Percentiles rank a stretch among this genome's conserved stretches.
Conservation (phyloP, 768 basidiomycete genomes). For the Cystofilobasidium bisporidii region DNA sequence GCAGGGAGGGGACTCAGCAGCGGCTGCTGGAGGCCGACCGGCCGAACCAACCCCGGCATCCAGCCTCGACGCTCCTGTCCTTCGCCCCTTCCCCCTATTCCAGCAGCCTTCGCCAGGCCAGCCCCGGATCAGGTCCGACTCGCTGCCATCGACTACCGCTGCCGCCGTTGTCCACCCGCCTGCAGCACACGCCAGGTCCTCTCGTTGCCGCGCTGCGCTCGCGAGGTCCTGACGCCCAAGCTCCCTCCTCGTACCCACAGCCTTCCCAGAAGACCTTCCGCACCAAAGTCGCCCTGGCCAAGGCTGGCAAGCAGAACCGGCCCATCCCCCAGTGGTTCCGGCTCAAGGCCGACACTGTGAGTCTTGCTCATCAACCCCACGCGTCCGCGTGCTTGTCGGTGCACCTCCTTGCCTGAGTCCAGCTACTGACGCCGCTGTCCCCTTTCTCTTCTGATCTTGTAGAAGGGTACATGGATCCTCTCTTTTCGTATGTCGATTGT, state of each 20-base stretch:
- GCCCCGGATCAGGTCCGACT: too few species aligned
- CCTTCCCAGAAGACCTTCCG: constrained; percentile 99
- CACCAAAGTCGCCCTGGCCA: constrained; percentile 93
- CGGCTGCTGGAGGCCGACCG: too few species aligned
- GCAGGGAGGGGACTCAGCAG: too few species aligned
- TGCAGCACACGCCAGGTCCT: neutral
- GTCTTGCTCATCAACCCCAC: too few species aligned
- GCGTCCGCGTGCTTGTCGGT: neutral
- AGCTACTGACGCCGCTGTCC: neutral
- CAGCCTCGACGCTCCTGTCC: too few species aligned
- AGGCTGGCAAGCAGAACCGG: constrained; percentile 90
- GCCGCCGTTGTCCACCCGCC: neutral
- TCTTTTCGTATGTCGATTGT: neutral
- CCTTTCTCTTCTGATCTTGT: neutral
- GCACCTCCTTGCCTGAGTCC: neutral
- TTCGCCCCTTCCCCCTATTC: too few species aligned
- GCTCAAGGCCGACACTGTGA: constrained; percentile 56
- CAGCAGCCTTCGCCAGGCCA: too few species aligned
- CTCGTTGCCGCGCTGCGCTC: neutral
- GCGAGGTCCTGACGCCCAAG: neutral
- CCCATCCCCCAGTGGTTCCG: constrained; percentile 99
- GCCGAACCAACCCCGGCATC: too few species aligned
- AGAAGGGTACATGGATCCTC: neutral
- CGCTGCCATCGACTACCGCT: too few species aligned
- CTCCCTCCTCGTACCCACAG: constrained; percentile 43